Evolutionary conservation across 129 eudicot species (phyloP).

Genomic region (Pseudognaphalium luteoalbum): DNA sequence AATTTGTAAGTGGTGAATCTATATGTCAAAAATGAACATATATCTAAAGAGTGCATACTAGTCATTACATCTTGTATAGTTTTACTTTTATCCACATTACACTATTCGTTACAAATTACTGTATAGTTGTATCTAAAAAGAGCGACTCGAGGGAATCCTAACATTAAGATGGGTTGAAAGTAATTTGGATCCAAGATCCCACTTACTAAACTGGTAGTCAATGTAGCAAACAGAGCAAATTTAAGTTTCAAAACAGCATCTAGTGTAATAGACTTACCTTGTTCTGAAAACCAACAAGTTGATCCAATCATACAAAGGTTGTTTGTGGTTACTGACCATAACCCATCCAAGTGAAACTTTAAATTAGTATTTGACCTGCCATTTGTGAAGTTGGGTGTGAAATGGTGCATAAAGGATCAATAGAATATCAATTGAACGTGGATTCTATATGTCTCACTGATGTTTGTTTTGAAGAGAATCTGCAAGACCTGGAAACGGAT

Average conservation of each 20-base stretch:
- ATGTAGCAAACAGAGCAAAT: constrained; percentile 40
- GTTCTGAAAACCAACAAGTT: constrained; percentile 33
- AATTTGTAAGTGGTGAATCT: constrained; percentile 29
- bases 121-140: constrained; percentile 41
- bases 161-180: constrained; percentile 56
- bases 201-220: constrained; percentile 49
- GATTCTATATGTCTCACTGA: constrained; percentile 39
- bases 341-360: constrained; percentile 53
- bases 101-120: constrained; percentile 44
- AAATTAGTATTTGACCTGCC: constrained; percentile 21
- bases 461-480: constrained; percentile 33
- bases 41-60: constrained; percentile 26
- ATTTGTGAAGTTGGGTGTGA: background rate
- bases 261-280: constrained; percentile 34
- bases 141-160: constrained; percentile 43
- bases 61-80: constrained; percentile 16
- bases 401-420: constrained; percentile 11
- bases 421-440: constrained; percentile 43
- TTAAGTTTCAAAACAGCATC: constrained; percentile 59
- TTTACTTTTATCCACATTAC: constrained; percentile 10
- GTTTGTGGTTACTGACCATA: constrained; percentile 59
- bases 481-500: constrained; percentile 36
- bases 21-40: constrained; percentile 36
- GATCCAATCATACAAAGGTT: constrained; percentile 75
- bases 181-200: constrained; percentile 49